phyloP scores from a whole-genome alignment of 2,329 filamentous ascomycete genomes.

The Escovopsis sp. region DNA sequence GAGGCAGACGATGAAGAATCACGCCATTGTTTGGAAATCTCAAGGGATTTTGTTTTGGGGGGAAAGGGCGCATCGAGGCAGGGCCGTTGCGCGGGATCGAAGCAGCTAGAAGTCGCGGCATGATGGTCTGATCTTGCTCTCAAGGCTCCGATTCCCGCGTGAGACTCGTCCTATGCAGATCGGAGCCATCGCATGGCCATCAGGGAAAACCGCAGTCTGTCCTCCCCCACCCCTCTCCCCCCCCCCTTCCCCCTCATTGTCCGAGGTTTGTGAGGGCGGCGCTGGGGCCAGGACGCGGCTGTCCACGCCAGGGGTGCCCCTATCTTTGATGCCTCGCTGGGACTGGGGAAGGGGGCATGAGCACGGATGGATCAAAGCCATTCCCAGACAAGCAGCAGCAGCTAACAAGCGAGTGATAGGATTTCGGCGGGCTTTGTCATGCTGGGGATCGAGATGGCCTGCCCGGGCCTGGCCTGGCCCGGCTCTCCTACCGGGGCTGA shows the following conservation, averaged over 20 bases:
- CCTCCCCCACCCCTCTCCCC: no score
- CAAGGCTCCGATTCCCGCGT: constrained; percentile 2
- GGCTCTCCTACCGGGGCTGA: no score
- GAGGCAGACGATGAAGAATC: not conserved
- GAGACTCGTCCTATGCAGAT: constrained; percentile 1
- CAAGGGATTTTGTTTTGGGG: not conserved
- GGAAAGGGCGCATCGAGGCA: no score
- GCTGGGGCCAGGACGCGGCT: not conserved
- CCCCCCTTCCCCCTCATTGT: not conserved
- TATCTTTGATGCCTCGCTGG: not conserved
- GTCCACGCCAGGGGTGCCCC: not conserved
- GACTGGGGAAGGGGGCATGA: no score
- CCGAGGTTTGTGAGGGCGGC: not conserved
- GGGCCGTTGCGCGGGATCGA: not conserved
- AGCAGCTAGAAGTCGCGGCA: not conserved
- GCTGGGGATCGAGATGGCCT: no score
- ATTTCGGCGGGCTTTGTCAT: no score
- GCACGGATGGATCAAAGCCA: no score
- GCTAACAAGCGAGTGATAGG: no score
- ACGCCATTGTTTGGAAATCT: not conserved
- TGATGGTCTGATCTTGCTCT: not conserved
- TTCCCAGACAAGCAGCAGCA: no score
- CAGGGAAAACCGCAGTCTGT: constrained; percentile 1
- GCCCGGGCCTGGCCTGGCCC: no score
- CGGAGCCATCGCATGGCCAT: constrained; percentile 5